Percentiles rank a stretch among this genome's conserved stretches.
These are phyloP conservation scores for Ceratocystis diversiconidia DNA, from an alignment of 2,329 filamentous ascomycete genomes.

Conservation along the genomic window DNA sequence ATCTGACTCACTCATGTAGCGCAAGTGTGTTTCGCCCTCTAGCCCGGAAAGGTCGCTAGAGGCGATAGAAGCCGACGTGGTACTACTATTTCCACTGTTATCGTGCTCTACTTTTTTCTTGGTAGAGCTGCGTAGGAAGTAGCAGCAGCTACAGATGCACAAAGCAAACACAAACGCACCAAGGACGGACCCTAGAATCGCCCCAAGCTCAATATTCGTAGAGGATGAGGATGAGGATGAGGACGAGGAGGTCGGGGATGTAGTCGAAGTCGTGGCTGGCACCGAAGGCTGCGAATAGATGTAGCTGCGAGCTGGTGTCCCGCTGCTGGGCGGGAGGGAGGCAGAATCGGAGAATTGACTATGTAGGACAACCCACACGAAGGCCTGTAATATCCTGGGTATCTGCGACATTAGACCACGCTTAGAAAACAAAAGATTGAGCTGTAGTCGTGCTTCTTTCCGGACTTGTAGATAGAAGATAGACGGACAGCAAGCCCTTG, in stretches of 20 bases:
- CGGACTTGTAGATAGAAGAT: no score
- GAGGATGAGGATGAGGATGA: background rate
- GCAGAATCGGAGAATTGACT: background rate
- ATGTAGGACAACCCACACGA: no score
- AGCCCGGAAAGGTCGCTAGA: background rate
- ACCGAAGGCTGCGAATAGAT: background rate
- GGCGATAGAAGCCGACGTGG: no score
- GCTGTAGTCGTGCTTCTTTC: no score
- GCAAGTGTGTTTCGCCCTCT: background rate
- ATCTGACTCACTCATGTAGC: background rate
- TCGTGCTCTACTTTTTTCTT: background rate
- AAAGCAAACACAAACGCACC: background rate
- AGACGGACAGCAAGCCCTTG: no score
- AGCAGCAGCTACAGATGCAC: slow-evolving; percentile 4
- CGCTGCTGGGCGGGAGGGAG: background rate
- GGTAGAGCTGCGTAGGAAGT: background rate
- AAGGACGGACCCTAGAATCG: background rate
- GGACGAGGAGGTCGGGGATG: background rate
- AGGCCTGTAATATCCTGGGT: no score
- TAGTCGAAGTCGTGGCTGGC: background rate
- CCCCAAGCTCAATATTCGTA: background rate
- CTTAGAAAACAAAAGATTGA: no score
- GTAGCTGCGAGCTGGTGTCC: background rate
- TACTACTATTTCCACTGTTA: no score
- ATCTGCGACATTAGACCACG: no score